Base-by-base conservation (phyloP, 305 asterid genomes). In the Solanum hybrid region DNA sequence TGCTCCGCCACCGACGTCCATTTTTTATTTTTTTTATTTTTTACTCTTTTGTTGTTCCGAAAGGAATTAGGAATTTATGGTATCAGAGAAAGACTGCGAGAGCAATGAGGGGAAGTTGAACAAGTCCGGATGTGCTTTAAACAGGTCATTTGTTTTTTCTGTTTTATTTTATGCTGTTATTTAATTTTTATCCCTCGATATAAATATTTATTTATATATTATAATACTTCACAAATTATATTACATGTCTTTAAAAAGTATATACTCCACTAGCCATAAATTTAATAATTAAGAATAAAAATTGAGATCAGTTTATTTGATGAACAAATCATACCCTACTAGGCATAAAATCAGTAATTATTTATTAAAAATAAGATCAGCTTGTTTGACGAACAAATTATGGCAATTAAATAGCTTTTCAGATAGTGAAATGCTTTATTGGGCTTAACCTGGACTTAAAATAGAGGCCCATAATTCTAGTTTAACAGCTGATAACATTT, bases 1-100 rank as follows among this genome's bases (percentile, higher is more conserved):
- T 60, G 92, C 93, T 85, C 96, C 97, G 94, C 95, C 98, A 93
- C 96, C 97, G 92, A 88, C 91, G 90, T 94, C 90, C 99, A 96
- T 97, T 10, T 32, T 37, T 32, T n/a, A 96, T 97, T 10, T 32
- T 37, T 32, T n/a, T 26, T 26, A 22, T 40, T 75, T 40, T 75
- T 5, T 4, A 37, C 11, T 76, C 24, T 31, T 14, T 31, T 14
- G 9, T 31, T 31, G 14, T 13, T 8, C 3, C 34, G 3, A 8
- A 38, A 38, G 86, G 36, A 29, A 11, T 42, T 82, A 46, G 87
- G 37, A 42, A 82, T 82, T 82, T 82, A 29, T 82, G 29, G 87
- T 16, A 79, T 22, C 10, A 36, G 13, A 29, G 24, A 29, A 24
- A 56, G 17, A 35, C 9, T 34, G 36, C 56, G 87, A 82, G 87